These are phyloP conservation scores for Mycena indigotica DNA, from an alignment of 768 basidiomycete species.

Conservation along the genomic window DNA sequence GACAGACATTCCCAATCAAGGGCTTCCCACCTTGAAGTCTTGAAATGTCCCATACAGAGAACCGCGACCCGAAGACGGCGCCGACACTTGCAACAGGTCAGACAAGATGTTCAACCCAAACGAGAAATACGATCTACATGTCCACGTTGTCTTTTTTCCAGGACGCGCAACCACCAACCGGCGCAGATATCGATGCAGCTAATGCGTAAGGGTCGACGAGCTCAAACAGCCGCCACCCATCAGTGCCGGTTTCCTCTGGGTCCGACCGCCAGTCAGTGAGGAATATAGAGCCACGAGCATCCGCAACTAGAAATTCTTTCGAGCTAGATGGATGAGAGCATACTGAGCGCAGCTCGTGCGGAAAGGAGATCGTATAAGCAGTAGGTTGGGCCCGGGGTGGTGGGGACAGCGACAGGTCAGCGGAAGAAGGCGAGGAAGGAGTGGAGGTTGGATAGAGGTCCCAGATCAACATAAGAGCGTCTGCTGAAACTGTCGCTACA, in stretches of 20 bases:
- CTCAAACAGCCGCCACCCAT: conserved; percentile 66
- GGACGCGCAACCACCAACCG: conserved; percentile 58
- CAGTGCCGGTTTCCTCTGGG: conserved; percentile 53
- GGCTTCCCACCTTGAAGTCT: conserved; percentile 77
- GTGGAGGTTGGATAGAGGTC: conserved; percentile 66
- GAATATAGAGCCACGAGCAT: conserved; percentile 72
- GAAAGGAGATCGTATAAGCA: conserved; percentile 73
- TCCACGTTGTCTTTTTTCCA: conserved; percentile 74
- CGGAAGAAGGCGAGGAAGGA: conserved; percentile 33
- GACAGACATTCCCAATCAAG: conserved; percentile 60
- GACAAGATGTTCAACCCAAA: conserved; percentile 2
- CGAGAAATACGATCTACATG: conserved; percentile 61
- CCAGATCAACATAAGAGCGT: conserved; percentile 87
- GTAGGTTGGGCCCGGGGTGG: conserved; percentile 68
- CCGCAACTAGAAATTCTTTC: conserved; percentile 80
- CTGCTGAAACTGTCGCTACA: conserved; percentile 82
- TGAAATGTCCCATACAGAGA: conserved; percentile 76
- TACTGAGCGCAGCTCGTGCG: conserved; percentile 71
- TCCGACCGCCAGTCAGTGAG: conserved; percentile 84
- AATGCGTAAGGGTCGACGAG: conserved; percentile 71
- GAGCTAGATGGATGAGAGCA: conserved; percentile 69
- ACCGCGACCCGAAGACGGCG: conserved; percentile 70
- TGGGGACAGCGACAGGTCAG: conserved; percentile 28
- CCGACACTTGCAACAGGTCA: conserved; percentile 57
- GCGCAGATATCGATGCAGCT: conserved; percentile 45